Base-by-base conservation (phyloP, 164 flowering plant species). In the Taxillus chinensis region DNA sequence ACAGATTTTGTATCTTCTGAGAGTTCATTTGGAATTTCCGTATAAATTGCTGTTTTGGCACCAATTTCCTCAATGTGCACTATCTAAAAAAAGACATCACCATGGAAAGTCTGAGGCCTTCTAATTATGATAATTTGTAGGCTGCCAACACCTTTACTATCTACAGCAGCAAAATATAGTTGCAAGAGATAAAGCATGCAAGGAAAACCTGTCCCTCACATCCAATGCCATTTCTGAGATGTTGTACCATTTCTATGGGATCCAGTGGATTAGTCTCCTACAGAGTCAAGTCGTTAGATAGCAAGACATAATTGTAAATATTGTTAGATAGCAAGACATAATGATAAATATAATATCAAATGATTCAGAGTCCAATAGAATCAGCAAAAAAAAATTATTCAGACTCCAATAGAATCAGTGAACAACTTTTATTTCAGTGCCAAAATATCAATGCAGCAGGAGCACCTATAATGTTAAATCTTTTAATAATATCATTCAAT, bases 171-270 rank as follows among this genome's bases (percentile, higher is more conserved):
- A 46, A 49, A 55, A 10, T 41, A 16, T 41, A 55, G 49, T 46
- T 62, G 56, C 15, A 15, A 7, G 52, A 12, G 27, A 45, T 27
- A 48, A 48, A 11, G 11, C n/a, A n/a, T 43, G 62, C 43, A 57
- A 60, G 53, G 60, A 73, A 27, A 27, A 93, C 98, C 97, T 93
- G 98, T 74, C 93, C 96, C 45, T 71, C 62, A 60, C 83, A 78
- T 65, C 96, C 98, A 70, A 82, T 51, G 39, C 83, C 83, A 55
- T 76, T 73, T 67, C 76, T 76, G 57, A 93, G 91, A 80, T 93
- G 98, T 64, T 78, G 85, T 59, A 93, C 78, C 90, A 93, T 93
- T 77, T 83, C 89, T 56, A 46, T n/a, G n/a, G 96, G 88, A 27
- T 62, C 72, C 70, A 93, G 68, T 63, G 69, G 71, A 41, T 74